Conservation (phyloP, 352 stramenopile species). For the Pythium rhizo-oryzae region DNA sequence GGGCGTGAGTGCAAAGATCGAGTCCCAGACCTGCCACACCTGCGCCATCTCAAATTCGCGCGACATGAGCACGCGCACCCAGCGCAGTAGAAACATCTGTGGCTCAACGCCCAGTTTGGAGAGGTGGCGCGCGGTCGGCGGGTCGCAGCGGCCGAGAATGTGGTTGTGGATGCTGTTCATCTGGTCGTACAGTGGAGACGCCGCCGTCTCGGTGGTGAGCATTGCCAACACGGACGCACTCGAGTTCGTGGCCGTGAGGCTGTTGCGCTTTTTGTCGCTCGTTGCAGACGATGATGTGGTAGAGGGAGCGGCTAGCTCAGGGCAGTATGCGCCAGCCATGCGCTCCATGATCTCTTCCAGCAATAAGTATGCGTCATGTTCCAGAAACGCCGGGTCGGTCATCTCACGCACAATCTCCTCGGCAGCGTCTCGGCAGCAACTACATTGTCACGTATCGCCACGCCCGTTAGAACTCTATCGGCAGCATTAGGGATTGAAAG, state of each 20-base stretch:
- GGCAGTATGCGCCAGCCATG: conserved; percentile 74
- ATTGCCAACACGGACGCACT: not conserved
- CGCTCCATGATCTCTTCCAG: conserved; percentile 76
- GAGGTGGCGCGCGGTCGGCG: conserved; percentile 57
- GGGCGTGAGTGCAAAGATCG: conserved; percentile 74
- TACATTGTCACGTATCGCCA: conserved; percentile 9
- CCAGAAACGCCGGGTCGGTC: conserved; percentile 46
- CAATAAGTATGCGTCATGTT: conserved; percentile 69
- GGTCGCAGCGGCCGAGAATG: conserved; percentile 63
- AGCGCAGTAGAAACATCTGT: conserved; percentile 74
- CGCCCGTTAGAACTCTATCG: not conserved
- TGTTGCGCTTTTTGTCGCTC: conserved; percentile 7
- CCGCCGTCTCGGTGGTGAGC: conserved; percentile 31
- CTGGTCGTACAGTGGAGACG: conserved; percentile 64
- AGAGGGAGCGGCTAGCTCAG: conserved; percentile 26
- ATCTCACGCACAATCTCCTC: conserved; percentile 58
- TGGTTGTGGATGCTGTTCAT: conserved; percentile 78
- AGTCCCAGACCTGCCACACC: conserved; percentile 81
- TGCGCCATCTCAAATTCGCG: conserved; percentile 74
- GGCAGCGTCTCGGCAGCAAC: conserved; percentile 56
- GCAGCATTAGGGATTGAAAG: too few species aligned
- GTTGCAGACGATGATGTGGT: not conserved
- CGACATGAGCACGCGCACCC: conserved; percentile 78
- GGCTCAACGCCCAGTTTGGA: conserved; percentile 54
- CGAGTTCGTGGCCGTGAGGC: conserved; percentile 1